Base-by-base conservation (phyloP, 176 grass and related monocot genomes). In the Avena eriantha region DNA sequence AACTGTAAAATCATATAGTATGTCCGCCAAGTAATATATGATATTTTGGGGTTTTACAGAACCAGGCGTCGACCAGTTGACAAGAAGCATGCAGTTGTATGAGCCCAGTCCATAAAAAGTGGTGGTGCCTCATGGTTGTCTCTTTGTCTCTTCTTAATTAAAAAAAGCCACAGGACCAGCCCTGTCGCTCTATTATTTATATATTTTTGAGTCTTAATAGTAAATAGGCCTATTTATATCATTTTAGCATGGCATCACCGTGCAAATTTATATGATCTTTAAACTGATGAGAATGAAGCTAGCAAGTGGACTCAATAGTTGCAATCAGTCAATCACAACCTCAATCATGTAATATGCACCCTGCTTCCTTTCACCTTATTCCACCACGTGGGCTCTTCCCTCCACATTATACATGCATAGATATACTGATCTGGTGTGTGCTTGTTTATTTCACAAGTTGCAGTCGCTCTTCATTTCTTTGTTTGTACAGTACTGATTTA, bases 251-350 rank as follows among this genome's bases (percentile, higher is more conserved):
- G n/a, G 56, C 19, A 8, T 87, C 35, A 47, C 22, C 35, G 70
- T 58, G 36, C 73, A 34, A 26, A 87, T 75, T 80, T 76, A 24
- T 53, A 66, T 55, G n/a, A 53, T n/a, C 22, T 56, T 76, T 54
- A 67, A 79, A 76, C 21, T 76, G 43, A 76, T 67, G 16, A 79
- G 79, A 79, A 57, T 79, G n/a, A 70, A 57, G 58, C 22, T 66
- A 56, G 33, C 48, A 67, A 77, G 79, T 46, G 68, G 8, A 69
- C 39, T 56, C 17, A 43, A n/a, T 22, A 45, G 69, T 71, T 45
- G 36, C 26, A 66, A 16, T 33, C 63, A 16, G 63, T 71, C 67
- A 12, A 41, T 70, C 35, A 41, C 68, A 70, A 43, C 18, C 58
- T 11, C 22, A 54, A 18, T 36, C 29, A 66, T 18, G 9, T 17